A percentile compares a stretch with the other conserved stretches of the same genome.
Evolutionary conservation across 1,284 basidiomycete species (phyloP).

Genomic region (Rhodotorula mucilaginosa): DNA sequence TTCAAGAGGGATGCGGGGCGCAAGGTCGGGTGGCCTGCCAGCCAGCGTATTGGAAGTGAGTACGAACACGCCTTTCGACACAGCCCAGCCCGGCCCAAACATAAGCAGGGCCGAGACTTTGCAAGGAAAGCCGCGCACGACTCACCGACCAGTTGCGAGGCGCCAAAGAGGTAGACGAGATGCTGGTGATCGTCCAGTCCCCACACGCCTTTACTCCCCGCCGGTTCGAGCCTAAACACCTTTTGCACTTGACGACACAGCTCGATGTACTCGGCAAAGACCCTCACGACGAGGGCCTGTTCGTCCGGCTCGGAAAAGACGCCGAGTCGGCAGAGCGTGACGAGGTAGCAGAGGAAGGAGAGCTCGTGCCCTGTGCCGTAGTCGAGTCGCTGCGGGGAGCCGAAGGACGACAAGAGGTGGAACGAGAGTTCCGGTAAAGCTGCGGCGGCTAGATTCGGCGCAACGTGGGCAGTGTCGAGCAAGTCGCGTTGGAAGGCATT

Average conservation of each 20-base stretch:
- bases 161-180: slow-evolving; percentile 75
- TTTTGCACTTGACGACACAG: slow-evolving; percentile 85
- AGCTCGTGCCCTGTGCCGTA: slow-evolving; percentile 97
- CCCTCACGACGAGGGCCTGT: slow-evolving; percentile 51
- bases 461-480: slow-evolving; percentile 53
- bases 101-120: too few relatives aligned
- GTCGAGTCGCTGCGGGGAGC: slow-evolving; percentile 86
- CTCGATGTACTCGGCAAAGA: slow-evolving; percentile 73
- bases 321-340: slow-evolving; percentile 55
- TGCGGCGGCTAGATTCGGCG: slow-evolving; percentile 54
- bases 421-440: slow-evolving; percentile 63
- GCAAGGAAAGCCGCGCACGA: background rate
- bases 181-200: slow-evolving; percentile 89
- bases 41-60: background rate
- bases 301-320: slow-evolving; percentile 45
- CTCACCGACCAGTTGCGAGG: slow-evolving; percentile 69
- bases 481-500: background rate
- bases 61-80: too few relatives aligned
- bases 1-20: slow-evolving; percentile 59
- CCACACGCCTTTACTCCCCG: slow-evolving; percentile 97
- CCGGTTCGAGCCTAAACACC: slow-evolving; percentile 87
- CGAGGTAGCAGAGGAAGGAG: slow-evolving; percentile 76
- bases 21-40: slow-evolving; percentile 56
- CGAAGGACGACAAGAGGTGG: slow-evolving; percentile 81
- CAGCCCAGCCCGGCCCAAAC: too few relatives aligned